Conservation (phyloP, 495 filamentous ascomycete genomes). For the Penicillium bovifimosum region DNA sequence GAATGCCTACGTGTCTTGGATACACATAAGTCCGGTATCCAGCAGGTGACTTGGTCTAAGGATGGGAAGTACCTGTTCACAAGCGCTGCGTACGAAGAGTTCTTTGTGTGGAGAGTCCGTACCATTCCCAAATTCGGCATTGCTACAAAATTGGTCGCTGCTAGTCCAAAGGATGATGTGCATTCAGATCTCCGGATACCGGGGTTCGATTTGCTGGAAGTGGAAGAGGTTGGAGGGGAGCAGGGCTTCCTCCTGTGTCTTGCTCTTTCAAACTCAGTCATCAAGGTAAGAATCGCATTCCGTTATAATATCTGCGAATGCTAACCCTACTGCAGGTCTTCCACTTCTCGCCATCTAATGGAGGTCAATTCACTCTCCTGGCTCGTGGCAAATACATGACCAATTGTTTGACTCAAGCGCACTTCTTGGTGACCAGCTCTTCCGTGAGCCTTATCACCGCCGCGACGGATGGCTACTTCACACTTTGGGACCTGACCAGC, state of each 20-base stretch:
- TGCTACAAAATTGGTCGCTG: slow-evolving; percentile 58
- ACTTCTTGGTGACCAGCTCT: slow-evolving; percentile 38
- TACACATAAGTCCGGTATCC: slow-evolving; percentile 76
- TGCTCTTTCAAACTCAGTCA: slow-evolving; percentile 72
- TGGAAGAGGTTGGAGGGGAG: slow-evolving; percentile 21
- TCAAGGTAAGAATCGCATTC: slow-evolving; percentile 44
- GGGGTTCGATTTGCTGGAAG: slow-evolving; percentile 56
- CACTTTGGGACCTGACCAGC: slow-evolving; percentile 45
- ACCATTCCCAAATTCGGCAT: slow-evolving; percentile 48
- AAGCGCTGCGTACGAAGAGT: slow-evolving; percentile 80
- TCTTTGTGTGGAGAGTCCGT: slow-evolving; percentile 73
- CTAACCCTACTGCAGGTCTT: slow-evolving; percentile 43
- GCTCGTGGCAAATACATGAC: slow-evolving; percentile 62
- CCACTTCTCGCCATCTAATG: slow-evolving; percentile 43
- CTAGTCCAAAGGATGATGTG: slow-evolving; percentile 51
- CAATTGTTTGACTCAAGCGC: slow-evolving; percentile 70
- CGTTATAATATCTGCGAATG: background rate
- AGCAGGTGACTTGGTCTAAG: slow-evolving; percentile 69
- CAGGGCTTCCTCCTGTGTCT: slow-evolving; percentile 52
- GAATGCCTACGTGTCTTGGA: slow-evolving; percentile 58
- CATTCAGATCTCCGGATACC: slow-evolving; percentile 73
- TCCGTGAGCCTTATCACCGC: slow-evolving; percentile 47
- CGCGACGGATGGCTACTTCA: slow-evolving; percentile 58
- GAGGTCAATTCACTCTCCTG: slow-evolving; percentile 48
- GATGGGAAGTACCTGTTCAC: slow-evolving; percentile 68